phyloP scores from a whole-genome alignment of 2,329 filamentous ascomycete species.

The Trichothecium sympodiale region DNA sequence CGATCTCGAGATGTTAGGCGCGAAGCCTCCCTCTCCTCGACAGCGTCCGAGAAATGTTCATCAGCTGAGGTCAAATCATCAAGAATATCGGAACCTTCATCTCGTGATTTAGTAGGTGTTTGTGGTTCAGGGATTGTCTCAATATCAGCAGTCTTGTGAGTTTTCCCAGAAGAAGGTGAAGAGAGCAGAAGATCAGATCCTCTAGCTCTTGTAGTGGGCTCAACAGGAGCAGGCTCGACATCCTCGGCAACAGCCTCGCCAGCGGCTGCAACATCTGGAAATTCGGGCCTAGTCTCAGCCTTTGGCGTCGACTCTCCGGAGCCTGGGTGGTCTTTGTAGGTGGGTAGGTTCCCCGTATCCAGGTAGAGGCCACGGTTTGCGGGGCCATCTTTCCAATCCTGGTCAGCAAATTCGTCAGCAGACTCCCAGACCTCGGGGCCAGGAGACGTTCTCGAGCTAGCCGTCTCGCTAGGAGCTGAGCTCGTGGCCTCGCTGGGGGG shows the following conservation, averaged over 20 bases:
- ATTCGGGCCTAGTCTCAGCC: constrained; percentile 30
- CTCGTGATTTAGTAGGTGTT: constrained; percentile 13
- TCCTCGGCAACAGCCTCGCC: constrained; percentile 4
- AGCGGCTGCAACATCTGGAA: constrained; percentile 10
- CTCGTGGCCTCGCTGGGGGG: constrained; percentile 24
- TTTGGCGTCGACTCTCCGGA: constrained; percentile 61
- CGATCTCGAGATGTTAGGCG: neutral
- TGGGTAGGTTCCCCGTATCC: constrained; percentile 5
- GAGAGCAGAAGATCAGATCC: constrained; percentile 30
- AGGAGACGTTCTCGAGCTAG: constrained; percentile 15
- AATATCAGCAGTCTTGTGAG: constrained; percentile 13
- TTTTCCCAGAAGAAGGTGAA: constrained; percentile 22
- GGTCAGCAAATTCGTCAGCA: constrained; percentile 14
- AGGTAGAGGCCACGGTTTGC: constrained; percentile 1
- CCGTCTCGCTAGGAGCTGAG: constrained; percentile 17
- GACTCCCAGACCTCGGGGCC: constrained; percentile 14
- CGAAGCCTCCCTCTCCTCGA: constrained; percentile 10
- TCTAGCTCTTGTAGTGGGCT: constrained; percentile 29
- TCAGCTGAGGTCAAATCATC: constrained; percentile 23
- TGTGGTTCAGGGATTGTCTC: constrained; percentile 9
- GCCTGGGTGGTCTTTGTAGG: constrained; percentile 35
- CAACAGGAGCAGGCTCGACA: constrained; percentile 25
- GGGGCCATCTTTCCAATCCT: neutral
- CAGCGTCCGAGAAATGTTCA: constrained; percentile 24
- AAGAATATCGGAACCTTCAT: constrained; percentile 9